Evolutionary conservation across 805 yeast genomes (phyloP).

Genomic region (Metschnikowia lachancei): DNA sequence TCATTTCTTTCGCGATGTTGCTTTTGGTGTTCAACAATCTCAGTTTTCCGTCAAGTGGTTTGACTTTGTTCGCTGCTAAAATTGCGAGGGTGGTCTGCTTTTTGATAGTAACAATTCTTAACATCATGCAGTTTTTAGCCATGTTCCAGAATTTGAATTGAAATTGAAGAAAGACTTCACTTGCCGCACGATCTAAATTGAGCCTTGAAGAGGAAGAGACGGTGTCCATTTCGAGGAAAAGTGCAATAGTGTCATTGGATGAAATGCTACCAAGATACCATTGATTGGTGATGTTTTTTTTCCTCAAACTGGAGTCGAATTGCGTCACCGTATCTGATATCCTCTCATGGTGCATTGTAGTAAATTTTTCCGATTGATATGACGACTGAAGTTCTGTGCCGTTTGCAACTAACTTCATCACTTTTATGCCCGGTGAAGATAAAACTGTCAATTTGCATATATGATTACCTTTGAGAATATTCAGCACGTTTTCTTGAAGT

Average conservation of each 20-base stretch:
- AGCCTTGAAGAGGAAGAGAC: conserved; percentile 23
- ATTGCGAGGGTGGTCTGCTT: conserved; percentile 29
- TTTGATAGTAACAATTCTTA: conserved; percentile 32
- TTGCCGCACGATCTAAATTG: conserved; percentile 16
- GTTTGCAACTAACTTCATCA: conserved; percentile 31
- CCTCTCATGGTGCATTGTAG: conserved; percentile 25
- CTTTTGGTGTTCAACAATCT: conserved; percentile 21
- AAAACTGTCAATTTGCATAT: conserved; percentile 25
- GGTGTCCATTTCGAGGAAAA: conserved; percentile 36
- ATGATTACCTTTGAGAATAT: not conserved
- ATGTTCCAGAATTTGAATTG: conserved; percentile 30
- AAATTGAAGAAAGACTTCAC: conserved; percentile 34
- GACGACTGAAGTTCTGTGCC: conserved; percentile 37
- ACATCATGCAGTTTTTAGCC: conserved; percentile 19
- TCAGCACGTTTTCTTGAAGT: conserved; percentile 13
- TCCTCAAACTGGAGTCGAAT: conserved; percentile 33
- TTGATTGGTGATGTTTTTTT: conserved; percentile 36
- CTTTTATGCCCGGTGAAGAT: conserved; percentile 34
- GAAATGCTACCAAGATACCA: conserved; percentile 33
- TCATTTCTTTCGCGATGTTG: conserved; percentile 26
- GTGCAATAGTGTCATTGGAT: conserved; percentile 24
- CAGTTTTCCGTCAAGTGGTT: conserved; percentile 16
- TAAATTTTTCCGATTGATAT: conserved; percentile 23
- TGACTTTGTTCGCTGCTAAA: conserved; percentile 17
- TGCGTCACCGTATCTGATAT: conserved; percentile 34